These are phyloP conservation scores for Pochonia chlamydosporia DNA, from an alignment of 2,329 filamentous ascomycete species.

Conservation along the genomic window DNA sequence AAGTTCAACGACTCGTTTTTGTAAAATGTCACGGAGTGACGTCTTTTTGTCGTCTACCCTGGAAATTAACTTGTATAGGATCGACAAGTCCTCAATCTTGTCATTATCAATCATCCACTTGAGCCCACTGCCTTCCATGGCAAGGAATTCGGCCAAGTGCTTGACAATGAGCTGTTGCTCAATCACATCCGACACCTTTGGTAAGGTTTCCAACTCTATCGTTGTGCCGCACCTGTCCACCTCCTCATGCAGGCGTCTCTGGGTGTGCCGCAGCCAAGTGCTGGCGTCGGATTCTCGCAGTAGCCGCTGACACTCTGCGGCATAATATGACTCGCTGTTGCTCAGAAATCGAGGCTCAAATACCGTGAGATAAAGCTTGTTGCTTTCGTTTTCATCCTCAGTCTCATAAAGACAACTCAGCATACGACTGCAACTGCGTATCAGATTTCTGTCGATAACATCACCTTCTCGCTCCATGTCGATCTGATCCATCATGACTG, in stretches of 20 bases:
- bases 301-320: constrained; percentile 65
- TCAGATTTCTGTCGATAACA: constrained; percentile 74
- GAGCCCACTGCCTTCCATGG: constrained; percentile 78
- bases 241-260: constrained; percentile 73
- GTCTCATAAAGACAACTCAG: constrained; percentile 82
- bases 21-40: constrained; percentile 64
- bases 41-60: constrained; percentile 71
- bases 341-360: constrained; percentile 77
- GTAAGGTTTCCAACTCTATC: constrained; percentile 64
- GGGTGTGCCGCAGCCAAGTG: constrained; percentile 73
- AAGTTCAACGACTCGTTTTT: constrained; percentile 70
- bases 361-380: constrained; percentile 75
- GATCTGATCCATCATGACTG: constrained; percentile 83
- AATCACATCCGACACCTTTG: constrained; percentile 69
- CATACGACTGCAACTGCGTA: constrained; percentile 84
- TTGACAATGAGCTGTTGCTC: constrained; percentile 73
- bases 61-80: constrained; percentile 73
- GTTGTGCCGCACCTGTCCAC: constrained; percentile 77
- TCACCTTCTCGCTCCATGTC: constrained; percentile 89
- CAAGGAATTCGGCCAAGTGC: constrained; percentile 75
- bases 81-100: constrained; percentile 67
- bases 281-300: constrained; percentile 74
- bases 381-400: constrained; percentile 67
- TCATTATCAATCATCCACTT: constrained; percentile 90
- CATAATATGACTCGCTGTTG: constrained; percentile 69